Conservation (phyloP, 2,329 filamentous ascomycete species). For the Fusarium dlaminii region DNA sequence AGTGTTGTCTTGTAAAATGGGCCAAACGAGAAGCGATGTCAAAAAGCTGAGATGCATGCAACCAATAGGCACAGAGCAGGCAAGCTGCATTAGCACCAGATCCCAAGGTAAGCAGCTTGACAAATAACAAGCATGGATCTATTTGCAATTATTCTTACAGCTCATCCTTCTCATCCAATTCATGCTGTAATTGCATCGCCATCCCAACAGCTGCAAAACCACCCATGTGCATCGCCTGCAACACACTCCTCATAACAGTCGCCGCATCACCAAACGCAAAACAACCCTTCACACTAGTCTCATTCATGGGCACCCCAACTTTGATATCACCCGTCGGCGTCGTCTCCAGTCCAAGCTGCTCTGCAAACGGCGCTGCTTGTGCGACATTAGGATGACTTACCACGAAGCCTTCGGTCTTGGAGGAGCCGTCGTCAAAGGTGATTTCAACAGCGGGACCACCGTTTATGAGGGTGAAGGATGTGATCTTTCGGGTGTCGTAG, state of each 20-base stretch:
- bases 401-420: conserved; percentile 52
- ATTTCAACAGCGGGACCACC: conserved; percentile 46
- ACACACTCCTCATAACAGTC: conserved; percentile 43
- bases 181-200: conserved; percentile 39
- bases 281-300: conserved; percentile 60
- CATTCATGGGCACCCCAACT: conserved; percentile 54
- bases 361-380: conserved; percentile 53
- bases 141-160: conserved; percentile 17
- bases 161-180: conserved; percentile 43
- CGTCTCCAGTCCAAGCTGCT: conserved; percentile 56
- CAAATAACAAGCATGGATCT: background rate
- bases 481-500: conserved; percentile 50
- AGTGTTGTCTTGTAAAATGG: background rate
- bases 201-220: conserved; percentile 42
- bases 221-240: conserved; percentile 45
- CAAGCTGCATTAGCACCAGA: background rate
- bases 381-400: conserved; percentile 50
- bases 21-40: background rate
- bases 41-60: background rate
- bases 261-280: conserved; percentile 64
- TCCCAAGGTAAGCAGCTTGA: background rate
- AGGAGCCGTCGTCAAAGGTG: conserved; percentile 52
- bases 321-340: conserved; percentile 55
- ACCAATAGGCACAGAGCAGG: background rate
- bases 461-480: conserved; percentile 42